A percentile compares a stretch with the other conserved stretches of the same genome.
Evolutionary conservation across 768 basidiomycete genomes (phyloP).

Genomic region (Suillus subluteus): DNA sequence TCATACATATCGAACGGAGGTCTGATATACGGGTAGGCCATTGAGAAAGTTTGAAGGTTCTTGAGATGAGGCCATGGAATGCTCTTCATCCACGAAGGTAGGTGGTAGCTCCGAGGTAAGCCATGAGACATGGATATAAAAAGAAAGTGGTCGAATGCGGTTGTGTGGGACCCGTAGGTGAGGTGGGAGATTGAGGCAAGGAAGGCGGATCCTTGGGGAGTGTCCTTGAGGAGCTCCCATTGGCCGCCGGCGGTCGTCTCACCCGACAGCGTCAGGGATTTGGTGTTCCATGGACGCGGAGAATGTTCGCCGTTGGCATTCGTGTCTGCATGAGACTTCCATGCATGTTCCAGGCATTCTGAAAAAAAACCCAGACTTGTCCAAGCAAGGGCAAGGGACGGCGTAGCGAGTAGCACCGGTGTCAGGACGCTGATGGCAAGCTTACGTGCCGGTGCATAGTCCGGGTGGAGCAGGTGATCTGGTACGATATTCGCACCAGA

Average conservation of each 20-base stretch:
- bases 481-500: slow-evolving; percentile 1
- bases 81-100: not conserved
- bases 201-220: slow-evolving; percentile 34
- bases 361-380: slow-evolving; percentile 37
- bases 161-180: not conserved
- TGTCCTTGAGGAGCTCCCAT: slow-evolving; percentile 26
- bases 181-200: slow-evolving; percentile 34
- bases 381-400: slow-evolving; percentile 35
- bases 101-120: not conserved
- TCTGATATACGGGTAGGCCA: not conserved
- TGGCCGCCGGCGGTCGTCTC: not conserved
- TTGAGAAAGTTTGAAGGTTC: not conserved
- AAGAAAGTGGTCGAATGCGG: not conserved
- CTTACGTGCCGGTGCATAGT: not conserved
- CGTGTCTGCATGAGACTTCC: slow-evolving; percentile 8
- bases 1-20: not conserved
- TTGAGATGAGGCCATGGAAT: not conserved
- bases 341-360: slow-evolving; percentile 29
- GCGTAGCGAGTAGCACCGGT: slow-evolving; percentile 9
- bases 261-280: slow-evolving; percentile 37
- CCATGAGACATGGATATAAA: not conserved
- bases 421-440: slow-evolving; percentile 25
- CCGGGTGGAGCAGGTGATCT: slow-evolving; percentile 19
- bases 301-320: slow-evolving; percentile 19
- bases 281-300: slow-evolving; percentile 24